A percentile compares a stretch with the other conserved stretches of the same genome.
phyloP scores from a whole-genome alignment of 148 eudicot genomes.

The Chenopodium album region DNA sequence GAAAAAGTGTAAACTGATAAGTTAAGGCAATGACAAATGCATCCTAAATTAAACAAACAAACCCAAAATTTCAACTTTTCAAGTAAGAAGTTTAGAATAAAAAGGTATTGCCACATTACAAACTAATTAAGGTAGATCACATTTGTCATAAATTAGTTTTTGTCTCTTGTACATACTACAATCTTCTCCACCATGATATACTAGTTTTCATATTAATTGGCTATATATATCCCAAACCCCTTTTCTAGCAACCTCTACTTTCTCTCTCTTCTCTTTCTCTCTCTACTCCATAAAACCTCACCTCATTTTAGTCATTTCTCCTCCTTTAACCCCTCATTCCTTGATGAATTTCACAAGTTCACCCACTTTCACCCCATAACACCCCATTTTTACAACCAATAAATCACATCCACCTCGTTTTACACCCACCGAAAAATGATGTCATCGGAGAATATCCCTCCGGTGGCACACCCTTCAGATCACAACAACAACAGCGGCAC shows the following conservation, averaged over 20 bases:
- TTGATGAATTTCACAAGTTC: not conserved
- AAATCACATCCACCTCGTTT: not conserved
- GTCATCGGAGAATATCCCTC: conserved; percentile 42
- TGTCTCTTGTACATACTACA: too few species aligned
- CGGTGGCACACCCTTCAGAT: conserved; percentile 21
- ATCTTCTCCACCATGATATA: too few species aligned
- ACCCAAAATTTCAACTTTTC: too few species aligned
- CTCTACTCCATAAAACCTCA: not conserved
- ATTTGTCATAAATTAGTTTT: too few species aligned
- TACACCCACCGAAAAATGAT: conserved; percentile 23
- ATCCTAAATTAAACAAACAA: too few species aligned
- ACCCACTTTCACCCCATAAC: conserved; percentile 2
- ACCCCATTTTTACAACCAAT: not conserved
- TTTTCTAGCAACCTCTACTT: not conserved
- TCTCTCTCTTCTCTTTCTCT: conserved; percentile 13
- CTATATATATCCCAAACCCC: not conserved
- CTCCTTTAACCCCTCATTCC: not conserved
- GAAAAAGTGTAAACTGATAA: too few species aligned
- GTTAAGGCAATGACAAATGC: too few species aligned
- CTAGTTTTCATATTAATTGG: too few species aligned
- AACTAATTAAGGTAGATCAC: too few species aligned
- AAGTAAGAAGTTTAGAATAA: too few species aligned
- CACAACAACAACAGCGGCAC: conserved; percentile 22
- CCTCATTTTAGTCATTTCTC: conserved; percentile 1
- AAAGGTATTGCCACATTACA: too few species aligned